Evolutionary conservation across 2,329 filamentous ascomycete genomes (phyloP).

Genomic region (Sclerotinia spermophila): DNA sequence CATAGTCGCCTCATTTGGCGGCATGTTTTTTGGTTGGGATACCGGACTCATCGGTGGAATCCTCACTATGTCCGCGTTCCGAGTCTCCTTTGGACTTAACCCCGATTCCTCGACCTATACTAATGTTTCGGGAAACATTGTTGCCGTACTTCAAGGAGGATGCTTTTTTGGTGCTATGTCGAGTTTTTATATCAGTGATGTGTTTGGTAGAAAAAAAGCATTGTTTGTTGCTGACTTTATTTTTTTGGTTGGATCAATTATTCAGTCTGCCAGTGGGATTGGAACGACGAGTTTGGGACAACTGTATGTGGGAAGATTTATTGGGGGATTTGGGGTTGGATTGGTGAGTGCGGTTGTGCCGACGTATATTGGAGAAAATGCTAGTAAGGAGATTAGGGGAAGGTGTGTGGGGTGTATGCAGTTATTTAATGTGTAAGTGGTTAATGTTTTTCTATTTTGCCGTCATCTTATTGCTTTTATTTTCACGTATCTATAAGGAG

Average conservation of each 20-base stretch:
- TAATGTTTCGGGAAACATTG: constrained; percentile 40
- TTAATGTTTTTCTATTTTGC: neutral
- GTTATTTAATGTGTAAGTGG: constrained; percentile 24
- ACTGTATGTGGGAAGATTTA: constrained; percentile 20
- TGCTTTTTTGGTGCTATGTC: constrained; percentile 61
- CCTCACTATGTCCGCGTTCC: constrained; percentile 62
- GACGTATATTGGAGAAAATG: constrained; percentile 23
- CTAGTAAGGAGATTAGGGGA: constrained; percentile 20
- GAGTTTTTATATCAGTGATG: constrained; percentile 38
- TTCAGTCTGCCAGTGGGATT: constrained; percentile 19
- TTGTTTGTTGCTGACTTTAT: constrained; percentile 18
- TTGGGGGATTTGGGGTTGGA: constrained; percentile 22
- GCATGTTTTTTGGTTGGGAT: constrained; percentile 59
- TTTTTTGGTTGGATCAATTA: constrained; percentile 16
- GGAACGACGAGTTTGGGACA: constrained; percentile 15
- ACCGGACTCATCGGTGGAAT: constrained; percentile 72
- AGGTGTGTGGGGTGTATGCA: constrained; percentile 23
- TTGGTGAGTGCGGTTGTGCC: constrained; percentile 22
- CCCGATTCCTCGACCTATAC: neutral
- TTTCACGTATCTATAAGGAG: too few species aligned
- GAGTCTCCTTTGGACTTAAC: constrained; percentile 30
- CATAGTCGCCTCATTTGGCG: constrained; percentile 56
- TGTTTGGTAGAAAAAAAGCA: constrained; percentile 22
- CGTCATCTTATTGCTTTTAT: too few species aligned
- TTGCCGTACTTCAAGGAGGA: constrained; percentile 63